phyloP scores from a whole-genome alignment of 495 filamentous ascomycete genomes.

The Penicillium malachiteum region DNA sequence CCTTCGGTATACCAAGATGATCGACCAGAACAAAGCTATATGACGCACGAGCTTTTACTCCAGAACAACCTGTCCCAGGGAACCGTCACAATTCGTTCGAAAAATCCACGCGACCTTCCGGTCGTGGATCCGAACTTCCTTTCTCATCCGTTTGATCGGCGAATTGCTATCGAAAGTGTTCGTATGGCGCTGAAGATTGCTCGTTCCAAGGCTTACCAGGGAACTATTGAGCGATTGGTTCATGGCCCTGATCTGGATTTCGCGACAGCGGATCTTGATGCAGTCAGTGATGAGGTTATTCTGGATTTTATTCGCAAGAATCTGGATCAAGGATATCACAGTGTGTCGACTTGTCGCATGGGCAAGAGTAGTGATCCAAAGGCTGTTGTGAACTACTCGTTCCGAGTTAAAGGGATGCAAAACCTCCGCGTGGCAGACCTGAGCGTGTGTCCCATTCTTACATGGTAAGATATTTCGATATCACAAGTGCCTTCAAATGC shows the following conservation, averaged over 20 bases:
- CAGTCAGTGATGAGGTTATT: slow-evolving; percentile 2
- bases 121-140: slow-evolving; percentile 1
- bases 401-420: background rate
- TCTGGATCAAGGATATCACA: slow-evolving; percentile 4
- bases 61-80: slow-evolving; percentile 4
- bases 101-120: background rate
- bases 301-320: slow-evolving; percentile 4
- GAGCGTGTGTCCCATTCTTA: slow-evolving; percentile 2
- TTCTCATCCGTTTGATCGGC: slow-evolving; percentile 2
- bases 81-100: background rate
- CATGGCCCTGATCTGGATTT: slow-evolving; percentile 2
- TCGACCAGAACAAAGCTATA: slow-evolving; percentile 6
- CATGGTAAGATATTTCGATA: background rate
- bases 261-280: background rate
- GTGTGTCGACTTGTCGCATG: slow-evolving; percentile 2
- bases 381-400: background rate
- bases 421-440: slow-evolving; percentile 4
- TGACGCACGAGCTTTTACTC: slow-evolving; percentile 1
- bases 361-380: background rate
- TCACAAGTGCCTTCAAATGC: background rate
- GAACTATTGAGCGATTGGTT: background rate
- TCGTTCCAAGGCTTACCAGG: background rate
- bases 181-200: slow-evolving; percentile 3
- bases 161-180: slow-evolving; percentile 2
- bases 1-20: slow-evolving; percentile 2